Evolutionary conservation across 768 basidiomycete species (phyloP).

Genomic region (Neoboletus subvelutipes): DNA sequence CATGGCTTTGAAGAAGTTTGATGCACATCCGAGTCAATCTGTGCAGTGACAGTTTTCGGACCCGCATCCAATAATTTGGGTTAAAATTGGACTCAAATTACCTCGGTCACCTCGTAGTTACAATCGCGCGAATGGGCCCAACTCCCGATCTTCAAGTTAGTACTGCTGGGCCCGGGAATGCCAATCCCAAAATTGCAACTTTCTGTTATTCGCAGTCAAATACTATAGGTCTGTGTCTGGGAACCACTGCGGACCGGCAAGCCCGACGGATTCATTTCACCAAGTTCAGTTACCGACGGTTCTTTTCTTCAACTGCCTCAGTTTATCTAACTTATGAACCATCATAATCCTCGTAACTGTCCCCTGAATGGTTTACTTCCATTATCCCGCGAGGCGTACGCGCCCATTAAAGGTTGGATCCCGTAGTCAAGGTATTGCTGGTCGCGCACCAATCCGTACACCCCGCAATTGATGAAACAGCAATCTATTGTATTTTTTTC

Average conservation of each 20-base stretch:
- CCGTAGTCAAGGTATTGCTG: slow-evolving; percentile 21
- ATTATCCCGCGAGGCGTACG: neutral
- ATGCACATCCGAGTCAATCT: slow-evolving; percentile 6
- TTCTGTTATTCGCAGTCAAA: neutral
- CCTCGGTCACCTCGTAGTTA: neutral
- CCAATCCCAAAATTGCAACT: slow-evolving; percentile 2
- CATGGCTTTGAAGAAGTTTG: neutral
- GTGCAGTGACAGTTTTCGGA: neutral
- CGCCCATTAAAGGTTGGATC: neutral
- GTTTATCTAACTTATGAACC: neutral
- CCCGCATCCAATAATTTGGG: neutral
- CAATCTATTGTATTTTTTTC: neutral
- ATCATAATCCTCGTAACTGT: neutral
- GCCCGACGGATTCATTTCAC: neutral
- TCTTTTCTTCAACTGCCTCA: neutral
- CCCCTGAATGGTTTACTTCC: neutral
- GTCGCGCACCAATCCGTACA: neutral
- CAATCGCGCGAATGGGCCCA: neutral
- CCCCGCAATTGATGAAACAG: neutral
- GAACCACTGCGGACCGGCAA: neutral
- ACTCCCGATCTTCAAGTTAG: no score
- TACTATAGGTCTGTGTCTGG: neutral
- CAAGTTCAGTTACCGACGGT: neutral
- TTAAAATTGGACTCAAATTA: neutral
- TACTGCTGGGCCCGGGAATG: no score